These are phyloP conservation scores for Botrytis elliptica DNA, from an alignment of 2,329 filamentous ascomycete genomes.

Conservation along the genomic window DNA sequence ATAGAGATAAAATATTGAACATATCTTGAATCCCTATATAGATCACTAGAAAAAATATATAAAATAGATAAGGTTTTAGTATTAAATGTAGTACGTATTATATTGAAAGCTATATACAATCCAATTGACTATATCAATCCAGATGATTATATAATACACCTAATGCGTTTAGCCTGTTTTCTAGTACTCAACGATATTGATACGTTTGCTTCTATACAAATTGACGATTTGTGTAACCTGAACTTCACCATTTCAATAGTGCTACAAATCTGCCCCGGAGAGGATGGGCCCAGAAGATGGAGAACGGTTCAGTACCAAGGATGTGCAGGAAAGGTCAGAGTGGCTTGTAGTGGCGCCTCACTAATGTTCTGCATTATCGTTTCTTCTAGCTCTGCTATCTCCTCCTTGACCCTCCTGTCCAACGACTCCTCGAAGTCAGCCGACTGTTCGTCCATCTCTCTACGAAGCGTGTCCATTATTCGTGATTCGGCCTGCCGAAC, in stretches of 20 bases:
- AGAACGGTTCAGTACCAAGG: slow-evolving; percentile 8
- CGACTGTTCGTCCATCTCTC: slow-evolving; percentile 1
- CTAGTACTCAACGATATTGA: no score
- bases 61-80: no score
- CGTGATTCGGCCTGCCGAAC: slow-evolving; percentile 5
- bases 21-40: no score
- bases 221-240: neutral
- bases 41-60: no score
- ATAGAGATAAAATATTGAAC: no score
- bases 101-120: no score
- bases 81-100: no score
- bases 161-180: no score
- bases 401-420: slow-evolving; percentile 8
- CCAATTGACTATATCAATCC: no score
- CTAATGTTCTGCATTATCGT: slow-evolving; percentile 11
- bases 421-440: slow-evolving; percentile 10
- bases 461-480: slow-evolving; percentile 10
- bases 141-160: no score
- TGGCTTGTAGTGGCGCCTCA: slow-evolving; percentile 13
- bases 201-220: neutral
- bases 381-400: slow-evolving; percentile 11
- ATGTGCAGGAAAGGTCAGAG: slow-evolving; percentile 12
- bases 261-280: neutral
- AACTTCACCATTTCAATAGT: slow-evolving; percentile 3
- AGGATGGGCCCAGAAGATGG: neutral